Percentiles rank a stretch among this genome's conserved stretches.
These are phyloP conservation scores for Fusarium miscanthi DNA, from an alignment of 2,329 filamentous ascomycete genomes.

Conservation along the genomic window DNA sequence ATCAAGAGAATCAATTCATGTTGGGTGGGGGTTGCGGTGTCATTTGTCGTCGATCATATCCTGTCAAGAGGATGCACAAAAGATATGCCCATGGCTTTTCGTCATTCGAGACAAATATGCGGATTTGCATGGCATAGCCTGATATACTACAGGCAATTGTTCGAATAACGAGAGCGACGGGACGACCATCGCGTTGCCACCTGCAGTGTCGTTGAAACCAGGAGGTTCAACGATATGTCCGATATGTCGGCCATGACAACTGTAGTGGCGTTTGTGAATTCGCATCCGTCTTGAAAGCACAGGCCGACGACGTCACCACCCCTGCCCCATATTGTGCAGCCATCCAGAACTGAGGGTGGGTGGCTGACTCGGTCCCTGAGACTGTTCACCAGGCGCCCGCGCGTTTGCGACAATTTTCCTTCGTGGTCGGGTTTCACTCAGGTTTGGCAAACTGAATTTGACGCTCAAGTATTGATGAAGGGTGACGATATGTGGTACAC, in stretches of 20 bases:
- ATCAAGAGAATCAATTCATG: conserved; percentile 22
- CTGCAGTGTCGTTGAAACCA: conserved; percentile 4
- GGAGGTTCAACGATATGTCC: conserved; percentile 11
- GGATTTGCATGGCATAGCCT: conserved; percentile 5
- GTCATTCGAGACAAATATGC: conserved; percentile 23
- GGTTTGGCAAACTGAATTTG: conserved; percentile 2
- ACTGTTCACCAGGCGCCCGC: conserved; percentile 16
- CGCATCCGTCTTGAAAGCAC: conserved; percentile 27
- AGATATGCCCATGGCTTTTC: conserved; percentile 13
- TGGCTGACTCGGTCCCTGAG: conserved; percentile 29
- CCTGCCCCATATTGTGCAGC: conserved; percentile 17
- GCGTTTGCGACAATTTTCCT: conserved; percentile 21
- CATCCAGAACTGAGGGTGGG: conserved; percentile 18
- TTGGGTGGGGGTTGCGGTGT: conserved; percentile 24
- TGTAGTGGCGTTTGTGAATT: conserved; percentile 33
- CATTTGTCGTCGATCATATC: conserved; percentile 39
- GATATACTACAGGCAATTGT: not conserved
- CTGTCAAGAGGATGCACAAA: conserved; percentile 27
- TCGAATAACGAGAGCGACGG: not conserved
- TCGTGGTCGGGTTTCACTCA: conserved; percentile 10
- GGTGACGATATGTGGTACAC: not conserved
- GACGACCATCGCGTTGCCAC: conserved; percentile 5
- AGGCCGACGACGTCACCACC: conserved; percentile 37
- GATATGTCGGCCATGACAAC: conserved; percentile 9
- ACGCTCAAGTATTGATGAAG: conserved; percentile 7